Conservation (phyloP, 2,329 filamentous ascomycete genomes). For the Colletotrichum gigasporum region DNA sequence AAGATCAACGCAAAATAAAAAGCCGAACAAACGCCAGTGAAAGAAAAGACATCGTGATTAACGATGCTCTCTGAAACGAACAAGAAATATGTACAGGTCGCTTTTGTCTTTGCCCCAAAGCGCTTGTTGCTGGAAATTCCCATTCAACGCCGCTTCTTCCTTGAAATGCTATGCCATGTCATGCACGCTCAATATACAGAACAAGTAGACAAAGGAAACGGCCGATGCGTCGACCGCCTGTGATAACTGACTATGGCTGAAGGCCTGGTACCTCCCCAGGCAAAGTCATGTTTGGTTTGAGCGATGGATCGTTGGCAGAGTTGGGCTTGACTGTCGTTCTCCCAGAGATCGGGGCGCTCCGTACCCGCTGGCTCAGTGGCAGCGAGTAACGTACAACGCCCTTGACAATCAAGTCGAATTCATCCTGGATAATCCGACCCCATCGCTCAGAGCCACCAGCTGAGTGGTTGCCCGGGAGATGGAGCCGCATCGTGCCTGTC, state of each 20-base stretch:
- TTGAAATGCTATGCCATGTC: conserved; percentile 37
- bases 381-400: conserved; percentile 87
- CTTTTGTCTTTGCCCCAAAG: conserved; percentile 29
- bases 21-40: conserved; percentile 11
- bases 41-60: conserved; percentile 4
- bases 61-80: background rate
- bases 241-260: conserved; percentile 2
- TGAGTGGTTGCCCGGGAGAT: conserved; percentile 87
- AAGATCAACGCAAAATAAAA: conserved; percentile 7
- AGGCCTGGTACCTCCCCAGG: conserved; percentile 21
- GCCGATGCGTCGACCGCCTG: conserved; percentile 31
- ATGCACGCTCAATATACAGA: conserved; percentile 51
- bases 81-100: conserved; percentile 28
- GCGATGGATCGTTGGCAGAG: conserved; percentile 63
- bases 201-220: conserved; percentile 34
- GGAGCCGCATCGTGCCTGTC: conserved; percentile 83
- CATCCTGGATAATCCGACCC: conserved; percentile 89
- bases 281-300: conserved; percentile 48
- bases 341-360: conserved; percentile 68
- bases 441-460: conserved; percentile 86
- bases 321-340: conserved; percentile 70
- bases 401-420: conserved; percentile 92
- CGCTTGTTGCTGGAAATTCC: conserved; percentile 22
- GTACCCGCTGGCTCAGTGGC: conserved; percentile 67
- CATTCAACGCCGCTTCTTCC: conserved; percentile 28